Conservation (phyloP, 176 grass and related monocot genomes). For the Triticum turgidum region DNA sequence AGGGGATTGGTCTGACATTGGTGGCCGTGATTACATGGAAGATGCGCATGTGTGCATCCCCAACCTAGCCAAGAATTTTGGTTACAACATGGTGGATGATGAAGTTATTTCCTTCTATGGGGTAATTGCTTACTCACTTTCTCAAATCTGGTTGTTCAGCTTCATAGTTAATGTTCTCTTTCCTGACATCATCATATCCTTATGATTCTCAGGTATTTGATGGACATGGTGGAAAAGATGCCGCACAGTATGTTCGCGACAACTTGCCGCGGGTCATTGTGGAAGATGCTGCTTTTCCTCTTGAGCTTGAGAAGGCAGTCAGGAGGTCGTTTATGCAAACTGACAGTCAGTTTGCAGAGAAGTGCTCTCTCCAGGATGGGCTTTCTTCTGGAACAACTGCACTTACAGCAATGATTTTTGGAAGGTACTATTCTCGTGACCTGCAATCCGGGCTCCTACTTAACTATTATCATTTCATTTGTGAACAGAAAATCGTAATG, state of each 20-base stretch:
- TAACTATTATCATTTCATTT: background rate
- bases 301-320: slow-evolving; percentile 82
- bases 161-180: background rate
- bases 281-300: slow-evolving; percentile 89
- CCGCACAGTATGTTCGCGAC: slow-evolving; percentile 87
- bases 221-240: slow-evolving; percentile 94
- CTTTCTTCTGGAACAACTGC: slow-evolving; percentile 89
- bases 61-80: slow-evolving; percentile 84
- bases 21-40: slow-evolving; percentile 74
- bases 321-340: slow-evolving; percentile 80
- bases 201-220: slow-evolving; percentile 68
- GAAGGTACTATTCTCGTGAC: slow-evolving; percentile 54
- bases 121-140: slow-evolving; percentile 50
- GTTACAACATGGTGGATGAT: slow-evolving; percentile 28
- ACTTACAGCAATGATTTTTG: slow-evolving; percentile 89
- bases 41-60: slow-evolving; percentile 95
- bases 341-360: slow-evolving; percentile 75
- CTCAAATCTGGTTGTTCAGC: background rate
- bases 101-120: slow-evolving; percentile 88
- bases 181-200: background rate
- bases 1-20: slow-evolving; percentile 91
- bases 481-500: background rate
- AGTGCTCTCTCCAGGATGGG: slow-evolving; percentile 36
- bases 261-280: slow-evolving; percentile 87
- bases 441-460: background rate